Evolutionary conservation across 169 alveolate species (phyloP), one percentile per base, ranked within the genome.

Genomic region (Babesia sp.): DNA sequence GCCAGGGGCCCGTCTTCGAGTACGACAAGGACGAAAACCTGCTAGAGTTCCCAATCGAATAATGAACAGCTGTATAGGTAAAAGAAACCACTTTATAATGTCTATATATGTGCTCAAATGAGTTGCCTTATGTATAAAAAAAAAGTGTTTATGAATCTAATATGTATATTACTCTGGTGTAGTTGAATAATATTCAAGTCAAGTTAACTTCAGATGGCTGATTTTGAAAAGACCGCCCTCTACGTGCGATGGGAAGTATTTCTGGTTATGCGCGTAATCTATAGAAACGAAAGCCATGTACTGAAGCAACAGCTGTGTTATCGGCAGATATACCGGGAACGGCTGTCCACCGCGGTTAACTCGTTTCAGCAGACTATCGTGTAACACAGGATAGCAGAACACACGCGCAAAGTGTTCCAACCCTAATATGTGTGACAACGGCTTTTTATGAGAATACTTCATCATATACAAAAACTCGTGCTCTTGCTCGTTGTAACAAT

Each of bases 301-400:
- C 42, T 80, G 73, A 20, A 80, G 34, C 59, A 80, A 34, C 22
- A 80, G 60, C 66, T 80, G 88, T n/a, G 71, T 59, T 7, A 80
- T 70, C 20, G 88, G 88, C 39, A 70, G 6, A 61, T 71, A 80
- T 44, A 31, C 51, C 67, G 41, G 46, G 28, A 24, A 59, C 14
- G 26, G 83, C 31, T 36, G 34, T 20, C 75, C 83, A 12, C 46
- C 53, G 26, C 56, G 42, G 3, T 61, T 14, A 12, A 80, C n/a
- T 22, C 57, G 63, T 39, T 44, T 39, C 54, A 80, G 78, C 54
- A 61, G 42, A n/a, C 8, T 36, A 26, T 0, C 45, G 79, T 80
- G 71, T 55, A 71, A 20, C 37, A 55, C 61, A 20, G 54, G 74
- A 56, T 26, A 80, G 57, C 83, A 71, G 53, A 80, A 56, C 50